Evolutionary conservation across 2,329 filamentous ascomycete species (phyloP).

Genomic region (Cadophora malorum): DNA sequence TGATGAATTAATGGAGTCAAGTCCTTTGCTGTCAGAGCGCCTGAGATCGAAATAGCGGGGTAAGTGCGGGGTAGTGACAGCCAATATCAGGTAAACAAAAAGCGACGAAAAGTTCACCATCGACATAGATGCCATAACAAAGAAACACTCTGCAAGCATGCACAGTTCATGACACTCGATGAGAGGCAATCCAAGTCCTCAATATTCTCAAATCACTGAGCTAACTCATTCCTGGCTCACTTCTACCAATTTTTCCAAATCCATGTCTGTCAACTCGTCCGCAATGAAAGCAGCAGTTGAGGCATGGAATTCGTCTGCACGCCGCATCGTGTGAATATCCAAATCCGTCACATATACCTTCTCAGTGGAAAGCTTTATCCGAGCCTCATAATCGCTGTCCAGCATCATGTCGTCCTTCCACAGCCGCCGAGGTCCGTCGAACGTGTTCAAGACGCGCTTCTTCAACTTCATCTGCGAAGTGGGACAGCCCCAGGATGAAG

Average conservation of each 20-base stretch:
- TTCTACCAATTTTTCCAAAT: slow-evolving; percentile 65
- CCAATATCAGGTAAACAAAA: too few species aligned
- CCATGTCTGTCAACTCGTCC: slow-evolving; percentile 69
- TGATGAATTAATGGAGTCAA: too few species aligned
- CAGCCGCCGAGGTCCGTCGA: slow-evolving; percentile 83
- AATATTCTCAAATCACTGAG: background rate
- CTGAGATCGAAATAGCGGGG: too few species aligned
- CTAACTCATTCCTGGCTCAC: slow-evolving; percentile 37
- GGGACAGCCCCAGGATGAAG: slow-evolving; percentile 90
- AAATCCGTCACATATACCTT: slow-evolving; percentile 83
- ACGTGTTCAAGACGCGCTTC: slow-evolving; percentile 95
- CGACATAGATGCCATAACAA: too few species aligned
- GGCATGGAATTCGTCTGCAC: slow-evolving; percentile 80
- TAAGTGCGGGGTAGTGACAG: too few species aligned
- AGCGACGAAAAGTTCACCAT: too few species aligned
- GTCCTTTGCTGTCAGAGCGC: too few species aligned
- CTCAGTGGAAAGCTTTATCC: slow-evolving; percentile 75
- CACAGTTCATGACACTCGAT: too few species aligned
- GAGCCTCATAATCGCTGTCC: slow-evolving; percentile 91
- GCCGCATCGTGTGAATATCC: slow-evolving; percentile 85
- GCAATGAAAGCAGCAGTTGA: slow-evolving; percentile 84
- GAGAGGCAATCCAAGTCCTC: too few species aligned
- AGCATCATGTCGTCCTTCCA: slow-evolving; percentile 99
- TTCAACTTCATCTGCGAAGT: slow-evolving; percentile 97
- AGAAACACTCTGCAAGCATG: too few species aligned